Evolutionary conservation across 1,284 basidiomycete species (phyloP), one percentile per base, ranked within the genome.

Genomic region (Gomphus sp.): DNA sequence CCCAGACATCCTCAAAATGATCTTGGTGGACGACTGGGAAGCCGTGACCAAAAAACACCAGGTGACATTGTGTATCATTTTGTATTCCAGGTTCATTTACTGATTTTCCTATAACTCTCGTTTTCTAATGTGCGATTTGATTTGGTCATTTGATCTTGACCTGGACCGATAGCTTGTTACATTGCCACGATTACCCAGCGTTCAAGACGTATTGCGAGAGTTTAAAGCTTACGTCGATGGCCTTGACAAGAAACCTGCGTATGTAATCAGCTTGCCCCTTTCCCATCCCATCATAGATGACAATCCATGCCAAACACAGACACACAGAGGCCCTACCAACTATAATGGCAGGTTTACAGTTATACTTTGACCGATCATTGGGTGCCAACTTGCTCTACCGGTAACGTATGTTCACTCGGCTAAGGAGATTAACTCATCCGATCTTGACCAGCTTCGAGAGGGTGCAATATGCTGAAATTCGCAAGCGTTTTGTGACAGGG

Each of bases 21-120:
- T 91, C 61, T 78, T 99, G 16, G 95, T 99, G 0, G 95, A 99
- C 67, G 97, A 99, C 67, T 99, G 96, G 96, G 96, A 99, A 73
- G 85, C 88, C 16, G 85, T 99, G 47, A 99, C 96, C 56, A 98
- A 98, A 76, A 92, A 95, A 68, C 87, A 85, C 67, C 89, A 91
- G 80, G 93, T 88, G 53, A 49, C 74, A 54, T 25, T 34, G 18
- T 10, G 41, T 36, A 10, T 16, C 50, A 34, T 56, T 28, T 50
- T 14, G n/a, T 48, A n/a, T 39, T 34, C 49, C 33, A 14, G 10
- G 6, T 41, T n/a, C 28, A 28, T 28, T 37, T 37, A 37, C 36
- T 8, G 8, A 2, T 4, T 37, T 10, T 37, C 36, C 11, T 3
- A 37, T 37, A 8, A 37, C 28, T 28, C 4, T 28, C 28, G 28